Conservation (phyloP, 352 stramenopile species). For the Albugo laibachii region DNA sequence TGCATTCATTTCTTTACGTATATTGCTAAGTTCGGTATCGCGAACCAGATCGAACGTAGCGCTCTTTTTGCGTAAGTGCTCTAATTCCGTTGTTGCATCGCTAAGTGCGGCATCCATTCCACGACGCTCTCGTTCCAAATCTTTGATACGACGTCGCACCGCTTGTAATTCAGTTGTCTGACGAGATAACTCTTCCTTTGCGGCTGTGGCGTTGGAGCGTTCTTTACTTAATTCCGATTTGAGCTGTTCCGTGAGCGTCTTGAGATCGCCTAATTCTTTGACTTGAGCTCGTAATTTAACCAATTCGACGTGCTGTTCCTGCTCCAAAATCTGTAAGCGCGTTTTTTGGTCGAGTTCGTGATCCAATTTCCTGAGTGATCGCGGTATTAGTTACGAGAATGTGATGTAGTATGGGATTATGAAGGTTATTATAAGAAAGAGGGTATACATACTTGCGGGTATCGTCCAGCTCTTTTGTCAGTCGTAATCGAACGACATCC, state of each 20-base stretch:
- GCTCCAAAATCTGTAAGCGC: conserved; percentile 47
- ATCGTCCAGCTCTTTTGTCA: conserved; percentile 57
- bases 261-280: conserved; percentile 39
- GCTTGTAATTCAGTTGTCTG: conserved; percentile 46
- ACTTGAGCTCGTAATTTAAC: conserved; percentile 52
- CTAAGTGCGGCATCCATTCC: conserved; percentile 20
- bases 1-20: conserved; percentile 53
- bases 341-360: conserved; percentile 53
- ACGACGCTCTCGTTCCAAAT: conserved; percentile 48
- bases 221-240: conserved; percentile 31
- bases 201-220: conserved; percentile 32
- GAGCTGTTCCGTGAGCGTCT: conserved; percentile 27
- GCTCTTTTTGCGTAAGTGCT: conserved; percentile 55
- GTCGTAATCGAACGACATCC: conserved; percentile 24
- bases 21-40: conserved; percentile 39
- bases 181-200: conserved; percentile 54
- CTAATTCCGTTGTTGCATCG: conserved; percentile 38
- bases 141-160: conserved; percentile 40
- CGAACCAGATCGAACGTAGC: conserved; percentile 46
- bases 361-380: conserved; percentile 29
- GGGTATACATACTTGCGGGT: conserved; percentile 25
- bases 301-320: conserved; percentile 60
- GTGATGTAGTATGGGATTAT: not conserved
- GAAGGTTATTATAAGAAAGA: not conserved
- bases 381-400: not conserved